phyloP scores from a whole-genome alignment of 2,329 filamentous ascomycete genomes.

The Mollisiaceae sp. region DNA sequence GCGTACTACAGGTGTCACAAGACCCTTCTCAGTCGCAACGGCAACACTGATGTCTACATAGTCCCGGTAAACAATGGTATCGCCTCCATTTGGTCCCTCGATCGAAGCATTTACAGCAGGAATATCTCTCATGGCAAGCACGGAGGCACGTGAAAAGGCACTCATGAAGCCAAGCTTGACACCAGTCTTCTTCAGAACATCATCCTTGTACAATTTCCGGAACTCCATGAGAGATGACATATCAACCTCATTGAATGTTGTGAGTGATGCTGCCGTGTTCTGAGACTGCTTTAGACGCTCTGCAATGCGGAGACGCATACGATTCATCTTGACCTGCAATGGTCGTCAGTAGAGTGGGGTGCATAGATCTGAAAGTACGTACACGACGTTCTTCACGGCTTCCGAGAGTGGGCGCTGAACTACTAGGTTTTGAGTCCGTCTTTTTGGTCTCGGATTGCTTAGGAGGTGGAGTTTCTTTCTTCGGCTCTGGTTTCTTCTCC shows the following conservation, averaged over 20 bases:
- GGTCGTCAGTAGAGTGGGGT: constrained; percentile 23
- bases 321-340: constrained; percentile 95
- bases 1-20: constrained; percentile 94
- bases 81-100: constrained; percentile 90
- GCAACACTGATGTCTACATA: constrained; percentile 98
- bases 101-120: constrained; percentile 96
- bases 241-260: constrained; percentile 99
- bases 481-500: constrained; percentile 49
- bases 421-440: constrained; percentile 40
- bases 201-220: constrained; percentile 96
- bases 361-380: constrained; percentile 46
- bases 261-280: constrained; percentile 95
- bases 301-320: constrained; percentile 96
- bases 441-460: constrained; percentile 44
- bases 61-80: constrained; percentile 97
- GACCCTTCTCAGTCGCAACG: constrained; percentile 94
- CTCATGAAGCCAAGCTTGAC: constrained; percentile 99
- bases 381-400: constrained; percentile 87
- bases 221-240: constrained; percentile 99
- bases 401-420: constrained; percentile 58
- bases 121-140: constrained; percentile 93
- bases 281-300: constrained; percentile 99
- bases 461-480: constrained; percentile 46
- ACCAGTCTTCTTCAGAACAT: constrained; percentile 91
- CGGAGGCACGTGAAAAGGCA: constrained; percentile 88